Base-by-base conservation (phyloP, 225 moss, liverwort and hornwort genomes). In the Asterella californica region DNA sequence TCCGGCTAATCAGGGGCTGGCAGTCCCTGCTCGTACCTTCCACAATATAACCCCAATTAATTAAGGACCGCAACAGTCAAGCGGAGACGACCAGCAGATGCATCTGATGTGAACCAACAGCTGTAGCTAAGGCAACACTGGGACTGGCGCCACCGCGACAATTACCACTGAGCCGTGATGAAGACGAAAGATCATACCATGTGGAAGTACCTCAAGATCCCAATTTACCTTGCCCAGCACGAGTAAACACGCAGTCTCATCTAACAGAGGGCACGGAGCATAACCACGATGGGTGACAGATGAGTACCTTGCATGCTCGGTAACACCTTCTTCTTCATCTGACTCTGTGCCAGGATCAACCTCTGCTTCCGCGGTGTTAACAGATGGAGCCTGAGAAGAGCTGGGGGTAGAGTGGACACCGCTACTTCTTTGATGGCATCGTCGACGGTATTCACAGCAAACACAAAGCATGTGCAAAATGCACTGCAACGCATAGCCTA, bases 401-500 rank as follows among this genome's bases (percentile, higher is more conserved):
- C 9, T 72, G 68, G 74, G 80, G 70, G 61, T 85, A 57, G 68
- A 83, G 77, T 54, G 84, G 52, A 77, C 68, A 77, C 29, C 78
- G 46, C 49, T 85, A 70, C 53, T 84, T 32, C 88, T 85, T 45
- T 90, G 90, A 65, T 81, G 81, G 45, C 87, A 83, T 27, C 97
- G 94, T 33, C 97, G 91, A 70, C 88, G 79, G 75, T 95, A 99
- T 85, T 99, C 97, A 74, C 92, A 99, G 77, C 92, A 95, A 18
- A 99, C 97, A 63, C 97, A 99, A 45, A 99, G 88, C 97, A 99
- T 99, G 78, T 99, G 97, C 84, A 99, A 83, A 76, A 95, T 78
- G 73, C 97, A 99, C 82, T 99, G 97, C 85, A 95, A 71, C 2
- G 94, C 90, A 60, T 99, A 99, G 15, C 97, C 97, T 74, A 95